Conservation (phyloP, 495 filamentous ascomycete genomes). For the Hypoxylon subgilvum region DNA sequence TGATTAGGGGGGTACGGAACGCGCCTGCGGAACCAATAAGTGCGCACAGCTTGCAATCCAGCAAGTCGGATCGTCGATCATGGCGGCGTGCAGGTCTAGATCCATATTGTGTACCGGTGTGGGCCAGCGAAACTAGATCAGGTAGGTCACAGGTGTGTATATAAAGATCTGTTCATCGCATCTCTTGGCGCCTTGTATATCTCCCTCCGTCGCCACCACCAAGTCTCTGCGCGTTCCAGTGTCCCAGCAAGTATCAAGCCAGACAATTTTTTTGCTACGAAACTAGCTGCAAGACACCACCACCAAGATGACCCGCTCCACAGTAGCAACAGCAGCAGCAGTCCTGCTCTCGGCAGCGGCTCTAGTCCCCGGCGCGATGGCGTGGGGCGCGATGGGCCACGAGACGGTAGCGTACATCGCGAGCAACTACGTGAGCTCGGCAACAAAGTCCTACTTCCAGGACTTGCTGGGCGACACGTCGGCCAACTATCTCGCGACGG, state of each 20-base stretch:
- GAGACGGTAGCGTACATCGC: slow-evolving; percentile 63
- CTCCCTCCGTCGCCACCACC: background rate
- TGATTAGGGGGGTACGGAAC: slow-evolving; percentile 12
- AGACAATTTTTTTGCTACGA: background rate
- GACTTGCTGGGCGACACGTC: slow-evolving; percentile 56
- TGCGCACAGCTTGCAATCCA: background rate
- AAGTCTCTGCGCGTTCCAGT: background rate
- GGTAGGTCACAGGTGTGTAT: slow-evolving; percentile 5
- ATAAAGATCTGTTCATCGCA: slow-evolving; percentile 7
- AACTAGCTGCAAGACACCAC: background rate
- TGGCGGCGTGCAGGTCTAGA: background rate
- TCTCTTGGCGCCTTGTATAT: slow-evolving; percentile 18
- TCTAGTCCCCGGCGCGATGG: slow-evolving; percentile 29
- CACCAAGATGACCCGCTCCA: slow-evolving; percentile 31
- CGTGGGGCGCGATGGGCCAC: slow-evolving; percentile 60
- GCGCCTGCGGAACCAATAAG: slow-evolving; percentile 8
- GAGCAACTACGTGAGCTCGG: slow-evolving; percentile 54
- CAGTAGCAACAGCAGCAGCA: slow-evolving; percentile 21
- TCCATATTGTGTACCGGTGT: background rate
- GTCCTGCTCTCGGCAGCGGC: slow-evolving; percentile 25
- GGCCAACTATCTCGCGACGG: slow-evolving; percentile 61
- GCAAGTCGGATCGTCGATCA: slow-evolving; percentile 5
- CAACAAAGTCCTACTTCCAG: slow-evolving; percentile 56
- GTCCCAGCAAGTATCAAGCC: too few species aligned
- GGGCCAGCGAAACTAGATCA: background rate